These are phyloP conservation scores for Clitopilus hobsonii DNA, from an alignment of 768 basidiomycete genomes.

Conservation along the genomic window DNA sequence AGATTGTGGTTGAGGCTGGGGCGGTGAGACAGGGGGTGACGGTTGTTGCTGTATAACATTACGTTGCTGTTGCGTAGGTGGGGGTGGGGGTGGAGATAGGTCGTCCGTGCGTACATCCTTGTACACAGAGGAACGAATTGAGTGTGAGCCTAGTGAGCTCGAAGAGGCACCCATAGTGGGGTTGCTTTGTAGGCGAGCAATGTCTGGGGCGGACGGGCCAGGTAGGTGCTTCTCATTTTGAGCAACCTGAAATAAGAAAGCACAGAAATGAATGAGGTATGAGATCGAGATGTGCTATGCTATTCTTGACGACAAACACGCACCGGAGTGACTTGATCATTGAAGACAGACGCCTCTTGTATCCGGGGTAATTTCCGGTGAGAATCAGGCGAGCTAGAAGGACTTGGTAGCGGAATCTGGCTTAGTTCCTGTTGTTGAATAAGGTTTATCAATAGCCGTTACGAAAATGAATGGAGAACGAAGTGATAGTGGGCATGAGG, in stretches of 20 bases:
- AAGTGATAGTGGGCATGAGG: constrained; percentile 3
- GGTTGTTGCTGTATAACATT: neutral
- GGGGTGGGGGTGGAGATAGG: neutral
- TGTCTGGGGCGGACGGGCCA: neutral
- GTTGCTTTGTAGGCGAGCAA: neutral
- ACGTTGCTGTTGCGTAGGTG: too few relatives aligned
- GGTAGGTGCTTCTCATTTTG: neutral
- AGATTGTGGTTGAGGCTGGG: constrained; percentile 17
- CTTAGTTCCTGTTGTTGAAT: constrained; percentile 6
- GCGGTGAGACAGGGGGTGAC: neutral
- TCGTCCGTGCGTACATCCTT: neutral
- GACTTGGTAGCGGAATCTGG: constrained; percentile 3
- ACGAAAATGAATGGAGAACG: constrained; percentile 11
- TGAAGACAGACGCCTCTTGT: constrained; percentile 6
- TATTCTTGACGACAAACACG: neutral
- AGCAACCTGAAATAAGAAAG: neutral
- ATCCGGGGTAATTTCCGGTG: constrained; percentile 8
- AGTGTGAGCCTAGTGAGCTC: neutral
- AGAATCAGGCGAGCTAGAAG: constrained; percentile 10
- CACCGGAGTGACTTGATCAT: neutral
- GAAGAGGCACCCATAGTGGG: neutral
- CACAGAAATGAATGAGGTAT: neutral
- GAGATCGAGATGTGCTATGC: neutral
- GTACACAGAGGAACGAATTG: neutral
- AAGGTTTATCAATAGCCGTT: constrained; percentile 4